Base-by-base conservation (phyloP, 768 basidiomycete species). In the Chalciporus piperatus region DNA sequence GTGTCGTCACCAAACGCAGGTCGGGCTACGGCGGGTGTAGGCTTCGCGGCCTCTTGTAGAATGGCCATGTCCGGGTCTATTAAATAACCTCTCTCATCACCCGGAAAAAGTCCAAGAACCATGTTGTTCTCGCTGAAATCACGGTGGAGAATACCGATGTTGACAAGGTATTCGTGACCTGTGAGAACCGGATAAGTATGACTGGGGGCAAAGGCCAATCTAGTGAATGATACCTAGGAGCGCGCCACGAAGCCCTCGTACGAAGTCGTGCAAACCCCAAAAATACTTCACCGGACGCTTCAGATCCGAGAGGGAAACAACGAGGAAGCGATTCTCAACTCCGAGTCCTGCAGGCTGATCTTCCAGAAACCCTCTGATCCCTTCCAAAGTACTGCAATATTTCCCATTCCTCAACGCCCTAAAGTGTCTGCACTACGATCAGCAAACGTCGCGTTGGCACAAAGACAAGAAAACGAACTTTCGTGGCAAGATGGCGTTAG, bases 31-130 rank as follows among this genome's bases (percentile, higher is more conserved):
- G n/a, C n/a, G n/a, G n/a, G n/a, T n/a, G n/a, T 32, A 1, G 10
- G 30, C 35, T 6, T n/a, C 42, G 10, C 22, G 41, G 27, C 27
- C 35, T 43, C 33, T 37, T 48, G 48, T 2, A 41, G 13, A 0
- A 55, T 50, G 3, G 52, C 54, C 56, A 56, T 52, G 22, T 72
- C 68, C 3, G 70, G 42, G 45, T 70, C 71, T 17, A 58, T 70
- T 42, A 71, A 19, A 38, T 68, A 71, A 1, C 68, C 70, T 30
- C 55, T 12, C 41, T 52, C 52, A 2, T 41, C 56, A 37, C 48
- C 48, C 17, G 48, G 51, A 16, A n/a, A 40, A 23, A 25, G 45
- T 2, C 56, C 55, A 3, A 72, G 65, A 16, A 72, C 61, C 7
- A 74, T 22, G 22, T 22, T 22, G 22, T 22, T 22, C 22, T 22